Conservation (phyloP, 495 filamentous ascomycete species). For the Xylaria cubensis region DNA sequence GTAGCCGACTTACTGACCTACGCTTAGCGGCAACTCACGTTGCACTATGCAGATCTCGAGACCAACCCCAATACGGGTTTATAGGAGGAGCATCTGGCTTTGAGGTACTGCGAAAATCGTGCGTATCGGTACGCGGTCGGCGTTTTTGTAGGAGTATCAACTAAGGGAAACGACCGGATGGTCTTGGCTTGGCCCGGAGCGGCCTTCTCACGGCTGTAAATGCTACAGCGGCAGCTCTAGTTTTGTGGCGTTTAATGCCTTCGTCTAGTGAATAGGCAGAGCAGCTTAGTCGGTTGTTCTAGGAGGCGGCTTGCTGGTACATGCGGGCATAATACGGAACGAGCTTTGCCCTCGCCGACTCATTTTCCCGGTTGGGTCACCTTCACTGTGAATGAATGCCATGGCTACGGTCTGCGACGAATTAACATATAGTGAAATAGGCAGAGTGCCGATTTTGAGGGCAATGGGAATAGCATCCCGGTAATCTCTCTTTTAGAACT, state of each 20-base stretch:
- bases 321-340: not conserved
- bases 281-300: slow-evolving; percentile 22
- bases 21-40: slow-evolving; percentile 73
- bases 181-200: slow-evolving; percentile 14
- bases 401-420: not conserved
- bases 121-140: slow-evolving; percentile 19
- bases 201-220: slow-evolving; percentile 6
- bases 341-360: slow-evolving; percentile 26
- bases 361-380: not conserved
- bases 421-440: not conserved
- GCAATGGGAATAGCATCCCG: not conserved
- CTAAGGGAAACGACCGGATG: slow-evolving; percentile 16
- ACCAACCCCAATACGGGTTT: slow-evolving; percentile 31
- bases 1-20: slow-evolving; percentile 5
- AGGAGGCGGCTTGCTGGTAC: slow-evolving; percentile 16
- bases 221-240: slow-evolving; percentile 24
- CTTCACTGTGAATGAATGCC: not conserved
- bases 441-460: not conserved
- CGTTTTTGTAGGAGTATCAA: slow-evolving; percentile 26
- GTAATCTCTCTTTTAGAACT: not conserved
- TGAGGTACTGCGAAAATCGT: slow-evolving; percentile 13
- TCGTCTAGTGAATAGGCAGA: slow-evolving; percentile 24
- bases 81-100: slow-evolving; percentile 8
- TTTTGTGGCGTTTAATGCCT: slow-evolving; percentile 25
- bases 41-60: slow-evolving; percentile 81